phyloP scores from a whole-genome alignment of 148 eudicot species.

The Arctostaphylos glauca region DNA sequence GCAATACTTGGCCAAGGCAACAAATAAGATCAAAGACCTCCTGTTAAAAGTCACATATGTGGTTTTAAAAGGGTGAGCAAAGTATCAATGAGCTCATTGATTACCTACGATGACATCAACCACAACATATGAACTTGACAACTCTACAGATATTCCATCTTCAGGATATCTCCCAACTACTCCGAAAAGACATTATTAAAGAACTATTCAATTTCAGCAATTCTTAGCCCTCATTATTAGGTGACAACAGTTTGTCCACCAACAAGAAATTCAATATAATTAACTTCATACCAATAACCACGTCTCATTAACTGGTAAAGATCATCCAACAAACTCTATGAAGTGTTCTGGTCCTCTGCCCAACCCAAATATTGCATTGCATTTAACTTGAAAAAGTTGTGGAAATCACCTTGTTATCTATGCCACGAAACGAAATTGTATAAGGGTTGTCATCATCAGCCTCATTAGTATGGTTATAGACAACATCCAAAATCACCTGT shows the following conservation, averaged over 20 bases:
- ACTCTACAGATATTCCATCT: neutral
- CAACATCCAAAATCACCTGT: conserved; percentile 98
- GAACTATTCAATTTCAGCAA: neutral
- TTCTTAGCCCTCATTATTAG: neutral
- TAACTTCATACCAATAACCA: neutral
- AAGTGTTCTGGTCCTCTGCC: too few species aligned
- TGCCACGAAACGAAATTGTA: conserved; percentile 94
- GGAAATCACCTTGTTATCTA: conserved; percentile 82
- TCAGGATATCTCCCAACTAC: neutral
- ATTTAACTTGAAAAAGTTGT: neutral
- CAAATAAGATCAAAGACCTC: neutral
- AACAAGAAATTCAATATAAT: neutral
- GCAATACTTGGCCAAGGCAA: neutral
- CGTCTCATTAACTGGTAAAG: too few species aligned
- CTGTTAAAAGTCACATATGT: neutral
- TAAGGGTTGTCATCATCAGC: conserved; percentile 91
- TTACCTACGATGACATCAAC: neutral
- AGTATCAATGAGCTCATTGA: neutral
- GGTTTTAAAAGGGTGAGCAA: neutral
- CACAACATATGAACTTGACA: neutral
- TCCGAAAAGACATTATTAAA: neutral
- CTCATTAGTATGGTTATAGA: conserved; percentile 97
- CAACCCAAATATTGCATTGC: too few species aligned
- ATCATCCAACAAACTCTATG: too few species aligned
- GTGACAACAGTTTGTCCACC: neutral